Conservation (phyloP, 352 stramenopile species). For the Globisporangium cederbergense region DNA sequence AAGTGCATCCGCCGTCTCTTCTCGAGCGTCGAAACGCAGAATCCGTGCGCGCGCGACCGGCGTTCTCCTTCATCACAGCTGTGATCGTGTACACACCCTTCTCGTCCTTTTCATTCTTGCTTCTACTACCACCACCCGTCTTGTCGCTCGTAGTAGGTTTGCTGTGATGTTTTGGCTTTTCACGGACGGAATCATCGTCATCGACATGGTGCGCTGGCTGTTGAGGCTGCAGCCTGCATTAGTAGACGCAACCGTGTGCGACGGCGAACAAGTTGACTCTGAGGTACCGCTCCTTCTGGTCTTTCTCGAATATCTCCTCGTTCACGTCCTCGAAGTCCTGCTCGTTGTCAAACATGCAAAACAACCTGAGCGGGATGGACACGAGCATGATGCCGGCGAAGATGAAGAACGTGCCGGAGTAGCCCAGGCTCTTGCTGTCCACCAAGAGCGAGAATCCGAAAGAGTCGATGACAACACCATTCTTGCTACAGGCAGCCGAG, state of each 20-base stretch:
- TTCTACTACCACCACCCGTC: not conserved
- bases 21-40: slow-evolving; percentile 48
- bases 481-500: too few species aligned
- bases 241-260: not conserved
- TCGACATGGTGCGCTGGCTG: slow-evolving; percentile 7
- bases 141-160: not conserved
- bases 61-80: slow-evolving; percentile 52
- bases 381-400: too few species aligned
- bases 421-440: too few species aligned
- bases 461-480: too few species aligned
- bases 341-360: too few species aligned
- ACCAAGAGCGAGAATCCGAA: too few species aligned
- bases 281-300: too few species aligned
- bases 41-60: slow-evolving; percentile 53
- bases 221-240: not conserved
- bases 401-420: too few species aligned
- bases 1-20: slow-evolving; percentile 64
- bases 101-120: slow-evolving; percentile 35
- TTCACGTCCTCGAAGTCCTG: too few species aligned
- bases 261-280: not conserved
- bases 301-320: too few species aligned
- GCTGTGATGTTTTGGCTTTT: not conserved
- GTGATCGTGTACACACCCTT: slow-evolving; percentile 52
- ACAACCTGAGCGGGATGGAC: too few species aligned
- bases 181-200: not conserved